Evolutionary conservation across 2,329 filamentous ascomycete species (phyloP), one percentile per base, ranked within the genome.

Genomic region (Ceratocystis lukuohia): DNA sequence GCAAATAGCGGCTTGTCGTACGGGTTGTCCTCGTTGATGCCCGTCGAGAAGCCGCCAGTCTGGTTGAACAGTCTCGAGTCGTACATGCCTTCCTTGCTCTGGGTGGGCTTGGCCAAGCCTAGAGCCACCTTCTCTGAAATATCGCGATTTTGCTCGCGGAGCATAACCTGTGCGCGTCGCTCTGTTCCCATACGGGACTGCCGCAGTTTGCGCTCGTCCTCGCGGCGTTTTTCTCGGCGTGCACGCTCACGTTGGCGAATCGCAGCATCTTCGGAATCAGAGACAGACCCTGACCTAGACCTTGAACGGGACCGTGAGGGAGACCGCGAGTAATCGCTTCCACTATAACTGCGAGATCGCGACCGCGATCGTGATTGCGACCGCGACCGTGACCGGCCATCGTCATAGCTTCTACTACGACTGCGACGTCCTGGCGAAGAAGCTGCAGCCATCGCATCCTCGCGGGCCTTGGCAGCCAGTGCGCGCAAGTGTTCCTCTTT

Each of bases 1-100:
- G 92, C 92, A 74, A 99, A 99, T 6, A 99, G 80, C 22, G 94
- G 94, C 77, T 97, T 97, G 75, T 97, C 94, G 77, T 97, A 99
- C 0, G 87, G 86, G 73, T 99, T 94, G 75, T 99, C 94, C 75
- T 99, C 94, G 75, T 99, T 99, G 81, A 96, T 91, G 0, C 93
- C 94, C 64, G 86, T 84, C 71, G 91, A 88, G 74, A 99, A 95
- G 0, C 94, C 94, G 71, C 88, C 92, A 5, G 86, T 88, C 77
- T 96, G 91, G 77, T 97, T 96, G 77, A 99, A 99, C 37, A 99
- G 78, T 50, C 94, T 83, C 1, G 91, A 95, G 77, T 99, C 94
- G 78, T 95, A 99, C 94, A 97, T 97, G 28, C 89, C 87, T 75
- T 99, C 94, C 66, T 88, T 88, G 63, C 87, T 89, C 74, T 94